phyloP scores from a whole-genome alignment of 371 early-diverging fungal genomes.

The Paramicrosporidium saccamoebae region DNA sequence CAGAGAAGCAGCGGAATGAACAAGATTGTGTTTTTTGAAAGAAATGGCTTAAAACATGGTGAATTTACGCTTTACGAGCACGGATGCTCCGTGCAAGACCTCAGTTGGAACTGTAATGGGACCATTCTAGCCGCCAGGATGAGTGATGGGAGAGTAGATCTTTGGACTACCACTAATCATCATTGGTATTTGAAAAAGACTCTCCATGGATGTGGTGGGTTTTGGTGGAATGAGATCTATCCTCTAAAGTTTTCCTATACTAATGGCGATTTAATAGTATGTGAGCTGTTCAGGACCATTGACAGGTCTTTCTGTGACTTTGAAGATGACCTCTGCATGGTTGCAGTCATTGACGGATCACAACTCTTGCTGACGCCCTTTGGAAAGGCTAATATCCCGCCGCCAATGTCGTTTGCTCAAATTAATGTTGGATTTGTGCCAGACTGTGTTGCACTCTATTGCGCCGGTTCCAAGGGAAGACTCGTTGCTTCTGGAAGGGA shows the following conservation, averaged over 20 bases:
- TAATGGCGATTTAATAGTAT: no score
- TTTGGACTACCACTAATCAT: constrained; percentile 75
- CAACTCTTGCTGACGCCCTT: constrained; percentile 37
- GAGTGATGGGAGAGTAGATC: constrained; percentile 17
- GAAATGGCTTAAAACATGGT: constrained; percentile 73
- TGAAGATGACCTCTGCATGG: constrained; percentile 3
- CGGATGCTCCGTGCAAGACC: constrained; percentile 8
- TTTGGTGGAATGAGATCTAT: constrained; percentile 1
- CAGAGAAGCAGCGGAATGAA: constrained; percentile 43
- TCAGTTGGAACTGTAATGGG: constrained; percentile 64
- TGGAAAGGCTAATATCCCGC: constrained; percentile 50
- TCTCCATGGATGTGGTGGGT: constrained; percentile 2
- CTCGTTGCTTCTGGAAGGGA: no score
- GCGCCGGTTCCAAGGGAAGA: no score
- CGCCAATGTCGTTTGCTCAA: constrained; percentile 59
- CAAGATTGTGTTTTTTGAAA: constrained; percentile 66
- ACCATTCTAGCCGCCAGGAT: constrained; percentile 40
- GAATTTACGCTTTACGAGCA: constrained; percentile 34
- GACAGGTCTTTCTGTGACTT: constrained; percentile 4
- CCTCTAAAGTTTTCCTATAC: no score
- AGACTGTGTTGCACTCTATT: no score
- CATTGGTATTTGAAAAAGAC: constrained; percentile 83
- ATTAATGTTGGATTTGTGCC: no score
- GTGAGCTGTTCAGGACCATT: constrained; percentile 2
- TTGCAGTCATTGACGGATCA: constrained; percentile 5